These are phyloP conservation scores for Chalciporus pseudorubinellus DNA, from an alignment of 768 basidiomycete species.

Conservation along the genomic window DNA sequence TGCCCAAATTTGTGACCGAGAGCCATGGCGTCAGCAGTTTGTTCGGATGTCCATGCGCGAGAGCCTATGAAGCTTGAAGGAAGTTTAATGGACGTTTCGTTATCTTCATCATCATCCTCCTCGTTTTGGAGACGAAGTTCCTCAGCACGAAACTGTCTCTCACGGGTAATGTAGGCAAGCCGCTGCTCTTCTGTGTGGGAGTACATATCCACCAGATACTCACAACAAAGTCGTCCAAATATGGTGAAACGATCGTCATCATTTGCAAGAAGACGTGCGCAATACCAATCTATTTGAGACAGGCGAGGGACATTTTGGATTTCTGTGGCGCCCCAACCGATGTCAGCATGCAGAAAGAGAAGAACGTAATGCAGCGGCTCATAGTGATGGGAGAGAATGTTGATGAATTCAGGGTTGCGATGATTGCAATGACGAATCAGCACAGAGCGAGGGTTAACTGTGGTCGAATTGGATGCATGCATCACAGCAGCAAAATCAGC, in stretches of 20 bases:
- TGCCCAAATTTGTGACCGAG: conserved; percentile 29
- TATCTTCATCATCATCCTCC: conserved; percentile 35
- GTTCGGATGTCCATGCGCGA: conserved; percentile 34
- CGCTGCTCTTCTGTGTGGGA: conserved; percentile 32
- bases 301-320: conserved; percentile 2
- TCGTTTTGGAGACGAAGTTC: neutral
- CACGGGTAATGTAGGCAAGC: conserved; percentile 33
- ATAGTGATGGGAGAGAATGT: neutral
- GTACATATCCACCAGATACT: conserved; percentile 42
- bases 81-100: conserved; percentile 4
- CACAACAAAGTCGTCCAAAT: conserved; percentile 34
- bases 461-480: neutral
- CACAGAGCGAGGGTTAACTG: neutral
- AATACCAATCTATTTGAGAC: conserved; percentile 37
- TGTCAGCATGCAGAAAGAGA: conserved; percentile 26
- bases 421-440: neutral
- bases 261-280: conserved; percentile 31
- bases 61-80: conserved; percentile 39
- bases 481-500: neutral
- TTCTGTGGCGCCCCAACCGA: conserved; percentile 32
- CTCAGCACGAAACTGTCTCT: conserved; percentile 5
- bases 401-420: neutral
- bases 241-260: conserved; percentile 31
- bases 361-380: conserved; percentile 30
- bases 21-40: conserved; percentile 37